phyloP scores from a whole-genome alignment of 1,284 basidiomycete genomes.

The Thecaphora thlaspeos region DNA sequence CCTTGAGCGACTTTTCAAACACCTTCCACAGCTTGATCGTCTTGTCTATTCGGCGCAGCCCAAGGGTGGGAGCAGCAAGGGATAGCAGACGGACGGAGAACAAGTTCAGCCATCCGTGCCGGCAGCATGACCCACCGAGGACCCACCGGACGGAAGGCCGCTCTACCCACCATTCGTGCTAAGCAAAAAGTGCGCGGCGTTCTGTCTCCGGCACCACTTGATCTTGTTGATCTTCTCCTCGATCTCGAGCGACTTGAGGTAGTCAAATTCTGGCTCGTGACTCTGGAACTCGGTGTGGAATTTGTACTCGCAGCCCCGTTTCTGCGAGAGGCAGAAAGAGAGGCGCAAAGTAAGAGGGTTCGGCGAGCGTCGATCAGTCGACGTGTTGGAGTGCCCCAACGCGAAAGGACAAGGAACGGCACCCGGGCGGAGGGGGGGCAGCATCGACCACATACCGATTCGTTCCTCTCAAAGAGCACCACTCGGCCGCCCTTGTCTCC shows the following conservation, averaged over 20 bases:
- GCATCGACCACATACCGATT: conserved; percentile 71
- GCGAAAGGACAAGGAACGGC: not conserved
- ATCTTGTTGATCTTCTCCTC: conserved; percentile 99
- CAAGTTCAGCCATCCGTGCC: no score
- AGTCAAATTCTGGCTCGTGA: conserved; percentile 99
- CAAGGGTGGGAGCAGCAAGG: no score
- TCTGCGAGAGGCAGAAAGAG: conserved; percentile 61
- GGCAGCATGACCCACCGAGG: no score
- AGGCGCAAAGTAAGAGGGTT: no score
- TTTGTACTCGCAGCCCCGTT: conserved; percentile 99
- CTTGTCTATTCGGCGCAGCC: conserved; percentile 68
- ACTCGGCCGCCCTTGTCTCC: conserved; percentile 98
- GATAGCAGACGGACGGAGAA: no score
- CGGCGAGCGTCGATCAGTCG: no score
- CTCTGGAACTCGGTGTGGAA: conserved; percentile 99
- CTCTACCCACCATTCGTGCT: conserved; percentile 73
- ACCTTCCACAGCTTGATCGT: conserved; percentile 99
- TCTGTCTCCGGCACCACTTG: conserved; percentile 98
- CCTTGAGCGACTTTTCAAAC: conserved; percentile 93
- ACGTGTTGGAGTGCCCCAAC: not conserved
- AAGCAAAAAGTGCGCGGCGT: conserved; percentile 91
- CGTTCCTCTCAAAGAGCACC: conserved; percentile 97
- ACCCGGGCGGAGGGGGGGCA: not conserved
- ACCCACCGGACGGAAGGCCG: conserved; percentile 61
- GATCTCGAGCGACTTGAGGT: conserved; percentile 98